These are phyloP conservation scores for Candida smagusa DNA, from an alignment of 1,139 yeast species.

Conservation along the genomic window DNA sequence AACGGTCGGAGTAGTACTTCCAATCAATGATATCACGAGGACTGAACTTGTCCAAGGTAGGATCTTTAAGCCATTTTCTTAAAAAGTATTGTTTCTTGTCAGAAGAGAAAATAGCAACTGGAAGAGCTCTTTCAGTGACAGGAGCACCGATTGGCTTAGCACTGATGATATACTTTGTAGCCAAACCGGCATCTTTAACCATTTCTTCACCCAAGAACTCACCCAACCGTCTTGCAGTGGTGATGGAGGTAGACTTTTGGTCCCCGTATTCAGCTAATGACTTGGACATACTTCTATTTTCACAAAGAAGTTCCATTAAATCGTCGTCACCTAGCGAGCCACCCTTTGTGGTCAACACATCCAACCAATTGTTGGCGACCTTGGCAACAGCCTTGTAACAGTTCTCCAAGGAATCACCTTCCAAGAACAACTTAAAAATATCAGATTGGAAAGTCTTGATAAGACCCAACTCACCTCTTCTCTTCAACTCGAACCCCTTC, in stretches of 20 bases:
- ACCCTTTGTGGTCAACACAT: constrained; percentile 86
- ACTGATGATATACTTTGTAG: constrained; percentile 91
- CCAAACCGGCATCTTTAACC: constrained; percentile 95
- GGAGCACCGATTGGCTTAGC: constrained; percentile 83
- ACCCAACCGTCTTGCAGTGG: constrained; percentile 90
- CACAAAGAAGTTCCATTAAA: constrained; percentile 90
- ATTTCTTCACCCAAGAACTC: constrained; percentile 96
- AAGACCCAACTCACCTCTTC: constrained; percentile 93
- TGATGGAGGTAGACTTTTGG: constrained; percentile 92
- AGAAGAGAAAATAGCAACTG: constrained; percentile 92
- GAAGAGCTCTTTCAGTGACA: constrained; percentile 93
- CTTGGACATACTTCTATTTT: constrained; percentile 93
- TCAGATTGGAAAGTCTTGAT: constrained; percentile 95
- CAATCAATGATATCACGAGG: constrained; percentile 90
- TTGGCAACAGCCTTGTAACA: constrained; percentile 89
- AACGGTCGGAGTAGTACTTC: constrained; percentile 86
- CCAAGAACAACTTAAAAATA: constrained; percentile 84
- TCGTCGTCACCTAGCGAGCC: constrained; percentile 90
- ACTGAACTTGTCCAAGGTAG: constrained; percentile 75
- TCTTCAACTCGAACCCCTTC: constrained; percentile 93
- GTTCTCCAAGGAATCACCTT: constrained; percentile 71
- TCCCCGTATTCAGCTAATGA: constrained; percentile 83
- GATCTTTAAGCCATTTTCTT: constrained; percentile 85
- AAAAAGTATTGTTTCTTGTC: constrained; percentile 63
- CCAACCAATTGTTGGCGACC: constrained; percentile 95